A percentile compares a stretch with the other conserved stretches of the same genome.
These are phyloP conservation scores for Platismatia glauca DNA, from an alignment of 495 filamentous ascomycete species.

Conservation along the genomic window DNA sequence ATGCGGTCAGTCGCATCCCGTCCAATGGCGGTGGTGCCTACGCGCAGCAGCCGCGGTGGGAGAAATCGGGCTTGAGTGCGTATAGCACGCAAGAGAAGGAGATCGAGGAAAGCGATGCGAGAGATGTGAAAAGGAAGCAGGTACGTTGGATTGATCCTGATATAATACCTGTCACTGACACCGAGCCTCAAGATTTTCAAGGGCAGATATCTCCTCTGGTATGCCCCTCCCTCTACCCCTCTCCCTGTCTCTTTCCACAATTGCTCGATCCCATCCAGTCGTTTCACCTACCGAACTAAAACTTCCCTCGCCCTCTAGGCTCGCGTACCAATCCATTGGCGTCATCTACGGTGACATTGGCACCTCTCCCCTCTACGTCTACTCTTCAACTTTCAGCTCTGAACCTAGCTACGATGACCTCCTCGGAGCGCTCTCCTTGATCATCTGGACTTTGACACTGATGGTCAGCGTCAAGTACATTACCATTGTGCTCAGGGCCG, in stretches of 20 bases:
- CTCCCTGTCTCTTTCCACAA: not conserved
- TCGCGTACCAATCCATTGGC: constrained; percentile 62
- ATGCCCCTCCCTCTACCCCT: not conserved
- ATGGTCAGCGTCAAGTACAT: constrained; percentile 71
- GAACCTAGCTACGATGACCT: constrained; percentile 52
- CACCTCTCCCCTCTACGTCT: constrained; percentile 66
- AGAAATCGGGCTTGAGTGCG: not conserved
- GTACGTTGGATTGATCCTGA: not conserved
- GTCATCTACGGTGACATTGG: constrained; percentile 75
- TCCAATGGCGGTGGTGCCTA: not conserved
- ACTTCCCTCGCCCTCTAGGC: constrained; percentile 23
- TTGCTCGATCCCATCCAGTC: not conserved
- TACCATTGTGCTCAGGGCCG: constrained; percentile 57
- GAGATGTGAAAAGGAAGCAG: constrained; percentile 24
- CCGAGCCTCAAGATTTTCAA: constrained; percentile 15
- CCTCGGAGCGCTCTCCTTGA: constrained; percentile 60
- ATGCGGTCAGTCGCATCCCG: constrained; percentile 3
- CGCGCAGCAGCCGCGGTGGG: not conserved
- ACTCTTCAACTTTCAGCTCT: constrained; percentile 56
- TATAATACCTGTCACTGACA: not conserved
- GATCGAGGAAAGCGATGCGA: constrained; percentile 27
- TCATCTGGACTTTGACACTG: constrained; percentile 64
- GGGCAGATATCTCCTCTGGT: constrained; percentile 21
- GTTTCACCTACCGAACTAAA: not conserved
- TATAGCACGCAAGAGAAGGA: constrained; percentile 8